Conservation (phyloP, 2,329 filamentous ascomycete genomes). For the Diaporthe aspalathi region DNA sequence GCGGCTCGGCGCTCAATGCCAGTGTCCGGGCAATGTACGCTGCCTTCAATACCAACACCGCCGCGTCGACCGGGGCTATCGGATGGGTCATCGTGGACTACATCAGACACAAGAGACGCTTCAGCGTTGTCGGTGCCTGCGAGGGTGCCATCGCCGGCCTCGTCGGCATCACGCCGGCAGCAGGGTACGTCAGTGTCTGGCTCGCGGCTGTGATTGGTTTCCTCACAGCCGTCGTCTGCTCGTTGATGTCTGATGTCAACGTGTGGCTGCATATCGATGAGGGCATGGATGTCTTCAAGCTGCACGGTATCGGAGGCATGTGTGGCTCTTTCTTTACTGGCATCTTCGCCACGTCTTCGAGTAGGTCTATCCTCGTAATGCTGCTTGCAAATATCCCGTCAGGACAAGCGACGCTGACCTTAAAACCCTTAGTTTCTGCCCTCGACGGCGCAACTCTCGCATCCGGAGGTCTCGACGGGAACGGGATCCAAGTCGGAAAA, state of each 20-base stretch:
- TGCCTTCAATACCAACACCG: slow-evolving; percentile 69
- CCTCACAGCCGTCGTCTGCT: slow-evolving; percentile 60
- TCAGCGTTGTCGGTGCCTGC: slow-evolving; percentile 63
- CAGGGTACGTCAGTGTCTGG: slow-evolving; percentile 66
- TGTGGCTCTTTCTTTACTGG: slow-evolving; percentile 68
- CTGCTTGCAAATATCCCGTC: not conserved
- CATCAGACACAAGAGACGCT: slow-evolving; percentile 56
- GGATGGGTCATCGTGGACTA: slow-evolving; percentile 67
- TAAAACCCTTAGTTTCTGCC: slow-evolving; percentile 54
- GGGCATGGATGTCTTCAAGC: slow-evolving; percentile 69
- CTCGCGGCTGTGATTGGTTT: slow-evolving; percentile 63
- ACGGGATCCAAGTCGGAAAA: slow-evolving; percentile 66
- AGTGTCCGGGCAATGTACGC: slow-evolving; percentile 65
- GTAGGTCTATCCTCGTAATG: slow-evolving; percentile 38
- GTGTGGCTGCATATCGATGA: slow-evolving; percentile 66
- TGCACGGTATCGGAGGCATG: slow-evolving; percentile 70
- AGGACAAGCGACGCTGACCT: not conserved
- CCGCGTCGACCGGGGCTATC: slow-evolving; percentile 64
- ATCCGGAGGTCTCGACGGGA: slow-evolving; percentile 58
- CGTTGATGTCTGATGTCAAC: slow-evolving; percentile 61
- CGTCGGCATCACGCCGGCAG: slow-evolving; percentile 69
- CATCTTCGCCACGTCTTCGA: slow-evolving; percentile 61
- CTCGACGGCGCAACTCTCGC: slow-evolving; percentile 62
- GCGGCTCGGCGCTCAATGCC: slow-evolving; percentile 62
- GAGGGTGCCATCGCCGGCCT: slow-evolving; percentile 67